Evolutionary conservation across 306 rosid genomes (phyloP).

Genomic region (Senna tora): DNA sequence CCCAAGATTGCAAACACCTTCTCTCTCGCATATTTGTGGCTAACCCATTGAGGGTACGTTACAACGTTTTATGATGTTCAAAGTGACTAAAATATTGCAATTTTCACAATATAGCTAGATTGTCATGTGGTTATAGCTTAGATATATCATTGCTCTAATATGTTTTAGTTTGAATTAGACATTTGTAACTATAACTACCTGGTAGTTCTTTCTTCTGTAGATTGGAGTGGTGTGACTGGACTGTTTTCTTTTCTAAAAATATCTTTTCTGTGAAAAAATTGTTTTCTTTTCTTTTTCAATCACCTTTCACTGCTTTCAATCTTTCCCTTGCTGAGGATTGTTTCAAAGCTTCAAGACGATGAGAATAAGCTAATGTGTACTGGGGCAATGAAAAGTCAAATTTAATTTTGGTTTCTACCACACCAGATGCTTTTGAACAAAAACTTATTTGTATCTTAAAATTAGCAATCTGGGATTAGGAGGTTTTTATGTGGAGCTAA

Average conservation of each 20-base stretch:
- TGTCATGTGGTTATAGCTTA: constrained; percentile 6
- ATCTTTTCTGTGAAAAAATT: not conserved
- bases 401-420: constrained; percentile 1
- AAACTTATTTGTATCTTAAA: not conserved
- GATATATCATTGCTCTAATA: not conserved
- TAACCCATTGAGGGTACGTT: constrained; percentile 62
- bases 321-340: not conserved
- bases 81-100: not conserved
- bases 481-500: constrained; percentile 30
- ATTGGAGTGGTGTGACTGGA: not conserved
- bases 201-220: not conserved
- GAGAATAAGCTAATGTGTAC: not conserved
- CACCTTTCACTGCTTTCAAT: constrained; percentile 18
- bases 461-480: constrained; percentile 11
- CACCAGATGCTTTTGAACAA: constrained; percentile 17
- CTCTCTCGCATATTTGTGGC: constrained; percentile 73
- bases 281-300: not conserved
- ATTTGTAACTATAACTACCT: not conserved
- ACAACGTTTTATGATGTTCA: constrained; percentile 2
- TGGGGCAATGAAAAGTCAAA: not conserved
- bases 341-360: not conserved
- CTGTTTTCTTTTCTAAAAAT: not conserved
- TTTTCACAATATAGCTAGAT: constrained; percentile 12
- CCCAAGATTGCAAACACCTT: constrained; percentile 72
- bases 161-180: not conserved